These are phyloP conservation scores for Camellia oleifera DNA, from an alignment of 179 eudicot species.

Conservation along the genomic window DNA sequence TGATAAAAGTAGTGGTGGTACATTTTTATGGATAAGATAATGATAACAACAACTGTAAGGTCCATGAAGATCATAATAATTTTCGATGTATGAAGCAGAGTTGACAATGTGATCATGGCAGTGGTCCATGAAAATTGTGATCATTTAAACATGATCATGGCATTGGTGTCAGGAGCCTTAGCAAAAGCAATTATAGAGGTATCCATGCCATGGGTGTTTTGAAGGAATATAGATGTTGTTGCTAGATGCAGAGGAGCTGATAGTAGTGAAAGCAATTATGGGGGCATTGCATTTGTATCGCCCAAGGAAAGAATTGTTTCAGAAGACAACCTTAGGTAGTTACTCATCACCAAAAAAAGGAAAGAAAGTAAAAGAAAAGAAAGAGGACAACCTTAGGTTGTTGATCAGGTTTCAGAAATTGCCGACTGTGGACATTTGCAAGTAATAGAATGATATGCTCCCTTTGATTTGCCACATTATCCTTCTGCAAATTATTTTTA, in stretches of 20 bases:
- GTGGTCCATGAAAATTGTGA: background rate
- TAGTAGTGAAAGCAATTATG: background rate
- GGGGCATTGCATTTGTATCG: background rate
- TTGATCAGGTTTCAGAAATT: constrained; percentile 93
- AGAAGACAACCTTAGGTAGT: constrained; percentile 75
- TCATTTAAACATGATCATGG: background rate
- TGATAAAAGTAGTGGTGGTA: background rate
- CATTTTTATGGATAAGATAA: background rate
- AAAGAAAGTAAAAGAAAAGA: too few species aligned
- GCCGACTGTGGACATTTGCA: constrained; percentile 97
- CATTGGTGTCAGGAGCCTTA: background rate
- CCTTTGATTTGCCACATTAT: constrained; percentile 94
- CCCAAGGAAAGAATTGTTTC: background rate
- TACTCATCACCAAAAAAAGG: constrained; percentile 38
- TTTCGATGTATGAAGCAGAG: background rate
- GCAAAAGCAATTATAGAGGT: background rate
- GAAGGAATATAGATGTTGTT: background rate
- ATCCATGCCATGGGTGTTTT: background rate
- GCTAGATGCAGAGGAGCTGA: background rate
- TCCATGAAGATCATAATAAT: background rate
- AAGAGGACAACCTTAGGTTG: constrained; percentile 71
- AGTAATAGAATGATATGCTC: constrained; percentile 95
- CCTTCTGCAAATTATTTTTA: constrained; percentile 58
- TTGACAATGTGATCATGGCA: background rate
- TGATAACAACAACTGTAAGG: background rate